These are phyloP conservation scores for Kluyveromyces dobzhanskii DNA, from an alignment of 805 yeast species.

Conservation along the genomic window DNA sequence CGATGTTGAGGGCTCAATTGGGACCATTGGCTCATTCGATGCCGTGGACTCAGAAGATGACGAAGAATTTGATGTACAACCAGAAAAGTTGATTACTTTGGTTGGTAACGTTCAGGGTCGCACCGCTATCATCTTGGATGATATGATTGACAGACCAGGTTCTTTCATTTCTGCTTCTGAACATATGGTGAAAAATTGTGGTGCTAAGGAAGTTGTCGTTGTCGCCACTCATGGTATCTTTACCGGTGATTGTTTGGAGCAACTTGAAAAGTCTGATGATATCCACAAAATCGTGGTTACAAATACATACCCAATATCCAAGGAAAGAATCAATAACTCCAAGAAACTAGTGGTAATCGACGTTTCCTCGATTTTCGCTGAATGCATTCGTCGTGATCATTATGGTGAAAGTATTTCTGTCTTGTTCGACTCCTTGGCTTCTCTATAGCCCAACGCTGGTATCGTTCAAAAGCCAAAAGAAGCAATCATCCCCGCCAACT, in stretches of 20 bases:
- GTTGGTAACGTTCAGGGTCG: slow-evolving; percentile 93
- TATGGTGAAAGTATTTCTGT: slow-evolving; percentile 96
- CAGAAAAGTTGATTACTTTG: slow-evolving; percentile 83
- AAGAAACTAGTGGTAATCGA: slow-evolving; percentile 80
- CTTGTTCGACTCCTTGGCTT: slow-evolving; percentile 78
- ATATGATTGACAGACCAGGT: slow-evolving; percentile 93
- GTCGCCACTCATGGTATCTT: slow-evolving; percentile 96
- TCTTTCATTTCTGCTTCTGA: slow-evolving; percentile 97
- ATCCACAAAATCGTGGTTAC: slow-evolving; percentile 92
- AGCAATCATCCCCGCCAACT: no score
- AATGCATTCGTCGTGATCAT: slow-evolving; percentile 97
- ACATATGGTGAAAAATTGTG: slow-evolving; percentile 91
- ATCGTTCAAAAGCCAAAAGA: no score
- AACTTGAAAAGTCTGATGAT: slow-evolving; percentile 65
- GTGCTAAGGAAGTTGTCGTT: slow-evolving; percentile 83
- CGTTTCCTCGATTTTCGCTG: slow-evolving; percentile 92
- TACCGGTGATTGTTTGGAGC: slow-evolving; percentile 77
- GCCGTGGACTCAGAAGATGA: slow-evolving; percentile 79
- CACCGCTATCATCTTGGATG: slow-evolving; percentile 91
- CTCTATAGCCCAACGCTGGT: slow-evolving; percentile 16
- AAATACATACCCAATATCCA: slow-evolving; percentile 85
- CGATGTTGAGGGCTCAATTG: slow-evolving; percentile 38
- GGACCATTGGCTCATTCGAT: slow-evolving; percentile 74
- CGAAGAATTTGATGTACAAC: slow-evolving; percentile 60
- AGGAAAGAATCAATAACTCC: slow-evolving; percentile 46